These are phyloP conservation scores for Ustanciosporium gigantosporum DNA, from an alignment of 1,284 basidiomycete genomes.

Conservation along the genomic window DNA sequence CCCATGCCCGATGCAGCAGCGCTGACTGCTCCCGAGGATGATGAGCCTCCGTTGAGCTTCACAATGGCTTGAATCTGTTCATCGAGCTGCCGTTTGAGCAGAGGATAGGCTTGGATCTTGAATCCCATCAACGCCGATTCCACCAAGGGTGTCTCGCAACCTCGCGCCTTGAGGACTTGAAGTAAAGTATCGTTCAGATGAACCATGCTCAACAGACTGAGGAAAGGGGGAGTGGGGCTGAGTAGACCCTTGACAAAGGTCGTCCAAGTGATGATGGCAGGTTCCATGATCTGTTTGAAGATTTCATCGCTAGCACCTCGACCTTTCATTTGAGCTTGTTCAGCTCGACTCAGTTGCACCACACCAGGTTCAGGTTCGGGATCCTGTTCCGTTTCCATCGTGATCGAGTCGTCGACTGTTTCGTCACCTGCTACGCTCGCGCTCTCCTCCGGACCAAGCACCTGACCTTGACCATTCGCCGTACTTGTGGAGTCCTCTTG, in stretches of 20 bases:
- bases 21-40: background rate
- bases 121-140: conserved; percentile 45
- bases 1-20: background rate
- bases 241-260: conserved; percentile 37
- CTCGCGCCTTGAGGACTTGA: conserved; percentile 11
- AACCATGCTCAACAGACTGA: conserved; percentile 38
- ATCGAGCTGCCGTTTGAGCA: conserved; percentile 43
- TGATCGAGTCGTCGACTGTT: background rate
- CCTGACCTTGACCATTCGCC: background rate
- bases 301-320: conserved; percentile 45
- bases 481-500: background rate
- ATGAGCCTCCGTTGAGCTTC: conserved; percentile 3
- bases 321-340: conserved; percentile 20
- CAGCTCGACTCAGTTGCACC: conserved; percentile 24
- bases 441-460: conserved; percentile 5
- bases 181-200: conserved; percentile 37
- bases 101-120: conserved; percentile 46
- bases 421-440: conserved; percentile 7
- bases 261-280: conserved; percentile 34
- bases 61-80: conserved; percentile 39
- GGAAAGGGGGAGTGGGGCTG: conserved; percentile 12
- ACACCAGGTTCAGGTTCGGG: conserved; percentile 27
- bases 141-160: conserved; percentile 25
- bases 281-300: conserved; percentile 58
- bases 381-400: conserved; percentile 9